Evolutionary conservation across 2,329 filamentous ascomycete species (phyloP), one percentile per base, ranked within the genome.

Genomic region (Fusarium sacchari): DNA sequence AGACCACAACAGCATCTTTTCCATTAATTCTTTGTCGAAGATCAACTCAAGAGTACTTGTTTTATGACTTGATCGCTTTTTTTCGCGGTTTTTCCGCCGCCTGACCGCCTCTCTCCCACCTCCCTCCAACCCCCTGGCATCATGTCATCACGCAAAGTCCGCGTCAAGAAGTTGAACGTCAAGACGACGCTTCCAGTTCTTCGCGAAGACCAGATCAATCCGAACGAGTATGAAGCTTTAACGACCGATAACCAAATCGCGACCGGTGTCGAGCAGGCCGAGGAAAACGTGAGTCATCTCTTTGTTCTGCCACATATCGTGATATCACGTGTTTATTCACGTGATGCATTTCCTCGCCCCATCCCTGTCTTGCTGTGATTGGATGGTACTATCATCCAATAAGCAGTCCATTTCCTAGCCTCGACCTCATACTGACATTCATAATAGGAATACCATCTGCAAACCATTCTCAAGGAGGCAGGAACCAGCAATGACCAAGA

Each of bases 241-340:
- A 93, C 93, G 77, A 92, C 93, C 82, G 89, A 94, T 90, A 86
- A 91, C 88, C 85, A 94, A 92, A 94, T 98, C 81, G 95, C 96
- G 81, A 98, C 95, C 76, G 96, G 96, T 84, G 96, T 99, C 79
- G 96, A 99, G 84, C 95, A 97, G 82, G 94, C 92, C 75, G 96
- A 99, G 85, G 95, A 98, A 90, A 96, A 96, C 86, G 96, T 98
- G 85, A 91, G 95, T 94, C 73, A 74, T 75, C 73, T 76, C 78
- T 24, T 77, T 75, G 67, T 69, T 69, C 62, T 77, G 71, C 61
- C 69, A 76, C 72, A 62, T 74, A 74, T 77, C 75, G 75, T 78
- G 79, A 83, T 82, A 83, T 87, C 86, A 88, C 87, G 87, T 88
- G 87, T 28, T 32, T 0, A 0, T 7, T 59, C 86, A 86, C 83